phyloP scores from a whole-genome alignment of 345 rosid species.

The Geranium rotundifolium region DNA sequence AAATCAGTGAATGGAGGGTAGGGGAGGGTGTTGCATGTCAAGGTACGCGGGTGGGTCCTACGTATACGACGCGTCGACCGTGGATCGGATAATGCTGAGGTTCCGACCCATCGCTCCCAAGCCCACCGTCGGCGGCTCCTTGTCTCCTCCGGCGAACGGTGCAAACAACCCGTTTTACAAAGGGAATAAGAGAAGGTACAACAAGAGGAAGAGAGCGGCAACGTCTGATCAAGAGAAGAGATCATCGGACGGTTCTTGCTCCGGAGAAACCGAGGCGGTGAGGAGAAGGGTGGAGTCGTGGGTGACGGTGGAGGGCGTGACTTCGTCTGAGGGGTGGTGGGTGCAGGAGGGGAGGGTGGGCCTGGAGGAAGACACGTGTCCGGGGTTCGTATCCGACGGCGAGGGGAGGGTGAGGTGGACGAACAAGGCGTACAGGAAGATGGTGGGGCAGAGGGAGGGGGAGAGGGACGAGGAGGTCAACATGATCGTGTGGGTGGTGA shows the following conservation, averaged over 20 bases:
- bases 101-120: constrained; percentile 86
- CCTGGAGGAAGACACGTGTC: constrained; percentile 31
- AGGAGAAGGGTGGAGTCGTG: too few relatives aligned
- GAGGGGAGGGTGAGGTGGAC: constrained; percentile 32
- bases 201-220: too few relatives aligned
- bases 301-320: too few relatives aligned
- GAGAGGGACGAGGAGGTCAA: constrained; percentile 3
- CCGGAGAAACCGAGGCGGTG: too few relatives aligned
- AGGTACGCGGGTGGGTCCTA: constrained; percentile 34
- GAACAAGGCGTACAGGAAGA: constrained; percentile 33
- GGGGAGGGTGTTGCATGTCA: constrained; percentile 69
- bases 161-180: too few relatives aligned
- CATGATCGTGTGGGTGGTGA: constrained; percentile 24
- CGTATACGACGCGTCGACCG: constrained; percentile 38
- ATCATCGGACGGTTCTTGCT: too few relatives aligned
- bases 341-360: constrained; percentile 4
- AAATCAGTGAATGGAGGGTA: constrained; percentile 29
- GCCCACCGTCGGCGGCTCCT: constrained; percentile 24
- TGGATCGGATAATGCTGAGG: constrained; percentile 55
- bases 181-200: too few relatives aligned
- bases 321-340: constrained; percentile 18
- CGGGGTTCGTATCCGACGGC: constrained; percentile 40
- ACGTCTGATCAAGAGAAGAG: too few relatives aligned
- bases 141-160: constrained; percentile 6
- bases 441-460: constrained; percentile 15